These are phyloP conservation scores for Lachnellula cervina DNA, from an alignment of 2,329 filamentous ascomycete species.

Conservation along the genomic window DNA sequence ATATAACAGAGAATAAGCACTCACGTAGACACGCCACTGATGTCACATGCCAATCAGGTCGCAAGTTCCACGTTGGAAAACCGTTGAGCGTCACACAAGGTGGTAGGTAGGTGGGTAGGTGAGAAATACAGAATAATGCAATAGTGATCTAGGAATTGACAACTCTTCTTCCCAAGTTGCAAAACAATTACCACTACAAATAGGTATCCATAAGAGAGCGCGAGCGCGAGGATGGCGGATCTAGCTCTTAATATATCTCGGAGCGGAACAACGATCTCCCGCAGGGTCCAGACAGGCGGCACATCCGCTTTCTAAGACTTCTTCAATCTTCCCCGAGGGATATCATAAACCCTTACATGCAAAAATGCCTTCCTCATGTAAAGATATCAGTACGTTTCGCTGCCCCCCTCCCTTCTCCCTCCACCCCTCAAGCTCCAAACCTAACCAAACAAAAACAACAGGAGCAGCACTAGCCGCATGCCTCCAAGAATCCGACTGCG, in stretches of 20 bases:
- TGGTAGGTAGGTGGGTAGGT: no score
- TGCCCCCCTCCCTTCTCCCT: background rate
- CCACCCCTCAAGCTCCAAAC: constrained; percentile 7
- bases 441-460: constrained; percentile 37
- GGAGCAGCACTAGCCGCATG: constrained; percentile 89
- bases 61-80: no score
- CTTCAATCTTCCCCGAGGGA: background rate
- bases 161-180: no score
- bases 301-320: background rate
- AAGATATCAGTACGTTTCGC: constrained; percentile 77
- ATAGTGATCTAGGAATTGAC: no score
- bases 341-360: background rate
- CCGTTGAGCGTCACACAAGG: no score
- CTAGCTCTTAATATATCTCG: background rate
- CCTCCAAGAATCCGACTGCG: constrained; percentile 93
- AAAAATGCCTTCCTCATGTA: constrained; percentile 87
- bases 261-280: background rate
- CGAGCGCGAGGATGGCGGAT: no score
- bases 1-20: background rate
- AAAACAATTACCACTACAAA: no score
- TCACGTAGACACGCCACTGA: background rate
- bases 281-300: background rate
- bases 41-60: constrained; percentile 8
- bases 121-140: no score
- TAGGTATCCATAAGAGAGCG: no score